Evolutionary conservation across 345 rosid genomes (phyloP), one percentile per base, ranked within the genome.

Genomic region (Arabidopsis arenosa): DNA sequence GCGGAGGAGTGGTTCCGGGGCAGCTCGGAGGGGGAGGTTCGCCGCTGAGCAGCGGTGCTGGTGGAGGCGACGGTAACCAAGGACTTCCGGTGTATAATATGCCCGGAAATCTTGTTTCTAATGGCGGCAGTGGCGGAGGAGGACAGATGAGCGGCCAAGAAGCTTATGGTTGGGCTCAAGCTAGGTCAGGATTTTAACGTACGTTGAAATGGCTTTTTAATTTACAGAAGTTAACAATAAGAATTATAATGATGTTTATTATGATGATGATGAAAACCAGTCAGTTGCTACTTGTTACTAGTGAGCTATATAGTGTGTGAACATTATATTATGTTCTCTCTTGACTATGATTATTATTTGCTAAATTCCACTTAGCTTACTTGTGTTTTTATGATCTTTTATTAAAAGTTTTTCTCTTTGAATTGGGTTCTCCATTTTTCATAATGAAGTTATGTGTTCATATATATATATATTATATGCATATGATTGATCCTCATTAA

Each of bases 21-120:
- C 73, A 71, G 68, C 75, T 43, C 6, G 69, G 79, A 15, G 79
- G 76, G 1, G 73, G 73, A 0, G 72, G 80, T 9, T 75, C 78
- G 1, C 81, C 85, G 18, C 56, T 85, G 4, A 73, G 85, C 43
- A 75, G 86, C 5, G 79, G 80, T 36, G 80, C 83, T 5, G 87
- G 85, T 18, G 60, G 88, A 69, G 82, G 86, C 6, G 89, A 88
- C 7, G 81, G 83, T 5, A 79, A 86, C 14, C 81, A 69, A 54
- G 83, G 85, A 14, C 72, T 87, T 71, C 83, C 86, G 5, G 82
- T 76, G 55, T 93, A 81, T 47, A 89, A 81, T 81, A 77, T 83
- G 83, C 89, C 84, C 5, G 86, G 95, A 62, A 92, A 85, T 81
- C 84, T 89, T 79, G 82, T 85, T 60, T 79, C 90, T n/a, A 92